Evolutionary conservation across 2,329 filamentous ascomycete genomes (phyloP).

Genomic region (Fusarium musae): DNA sequence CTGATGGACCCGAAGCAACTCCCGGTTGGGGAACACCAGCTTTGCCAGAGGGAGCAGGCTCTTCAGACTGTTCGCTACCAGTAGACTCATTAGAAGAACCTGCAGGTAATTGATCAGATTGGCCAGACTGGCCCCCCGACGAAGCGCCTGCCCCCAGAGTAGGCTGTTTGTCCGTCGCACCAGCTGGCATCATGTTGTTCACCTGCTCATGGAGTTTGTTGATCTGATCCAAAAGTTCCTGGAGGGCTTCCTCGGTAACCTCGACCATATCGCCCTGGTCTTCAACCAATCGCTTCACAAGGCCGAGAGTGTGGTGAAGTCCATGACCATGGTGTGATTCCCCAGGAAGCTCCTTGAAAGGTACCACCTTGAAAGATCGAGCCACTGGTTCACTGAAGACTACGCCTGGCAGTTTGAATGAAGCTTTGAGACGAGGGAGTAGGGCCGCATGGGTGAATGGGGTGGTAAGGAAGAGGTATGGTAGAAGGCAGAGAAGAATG

Average conservation of each 20-base stretch:
- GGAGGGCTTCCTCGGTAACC: conserved; percentile 40
- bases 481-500: conserved; percentile 33
- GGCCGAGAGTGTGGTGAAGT: conserved; percentile 25
- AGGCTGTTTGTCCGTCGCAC: conserved; percentile 10
- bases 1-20: background rate
- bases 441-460: conserved; percentile 20
- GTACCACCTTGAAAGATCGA: conserved; percentile 10
- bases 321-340: conserved; percentile 10
- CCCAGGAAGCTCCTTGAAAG: conserved; percentile 19
- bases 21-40: background rate
- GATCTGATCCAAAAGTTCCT: conserved; percentile 46
- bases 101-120: conserved; percentile 14
- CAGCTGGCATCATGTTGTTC: conserved; percentile 38
- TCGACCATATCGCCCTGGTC: conserved; percentile 39
- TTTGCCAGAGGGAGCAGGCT: conserved; percentile 7
- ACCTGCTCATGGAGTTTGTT: conserved; percentile 45
- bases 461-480: conserved; percentile 17
- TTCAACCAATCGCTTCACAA: conserved; percentile 43
- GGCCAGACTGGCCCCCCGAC: conserved; percentile 22
- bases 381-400: conserved; percentile 15
- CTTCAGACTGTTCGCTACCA: background rate
- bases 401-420: conserved; percentile 16
- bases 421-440: conserved; percentile 7
- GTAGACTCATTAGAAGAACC: conserved; percentile 12
- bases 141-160: conserved; percentile 7